Evolutionary conservation across 1,284 basidiomycete species (phyloP), one percentile per base, ranked within the genome.

Genomic region (Rhizopogon parksii): DNA sequence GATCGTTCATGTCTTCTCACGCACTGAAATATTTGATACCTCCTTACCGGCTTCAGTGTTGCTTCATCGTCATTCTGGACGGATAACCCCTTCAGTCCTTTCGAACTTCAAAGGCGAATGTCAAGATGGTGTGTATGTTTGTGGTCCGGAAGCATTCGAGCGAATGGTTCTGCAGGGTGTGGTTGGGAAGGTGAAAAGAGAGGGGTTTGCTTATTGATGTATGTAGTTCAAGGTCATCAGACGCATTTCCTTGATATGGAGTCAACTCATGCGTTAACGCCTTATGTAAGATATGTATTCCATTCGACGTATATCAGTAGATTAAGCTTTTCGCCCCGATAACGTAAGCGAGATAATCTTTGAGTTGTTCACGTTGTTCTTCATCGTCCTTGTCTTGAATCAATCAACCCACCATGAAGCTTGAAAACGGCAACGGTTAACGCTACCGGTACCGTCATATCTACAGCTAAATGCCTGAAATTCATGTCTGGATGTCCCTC

Each of bases 91-190:
- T 7, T 32, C 17, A 7, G 14, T 43, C 4, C 4, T 32, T 14
- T 43, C 42, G 3, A 3, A 34, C 17, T 43, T 43, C 17, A 21
- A 19, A 32, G 30, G 6, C 32, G 42, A 32, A 32, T 43, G n/a
- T 36, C 35, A 36, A 36, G 35, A 36, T 36, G 49, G 6, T 36
- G 27, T 35, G 3, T 65, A 62, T 12, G 6, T 63, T 2, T 67
- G 63, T 42, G 64, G 61, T 8, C 55, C 63, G 5, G 57, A 59
- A 27, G 42, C 24, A 3, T 67, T 67, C 36, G 61, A 67, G 46
- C 47, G 51, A 38, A 42, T 36, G 19, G 52, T 52, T 6, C 39
- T 64, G 2, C 21, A 24, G 1, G 46, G 51, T 0, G 46, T 64
- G 47, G 49, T 57, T 34, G 63, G 63, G 12, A 43, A 50, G 3